Conservation (phyloP, 2,329 filamentous ascomycete genomes). For the Meredithiella fracta region DNA sequence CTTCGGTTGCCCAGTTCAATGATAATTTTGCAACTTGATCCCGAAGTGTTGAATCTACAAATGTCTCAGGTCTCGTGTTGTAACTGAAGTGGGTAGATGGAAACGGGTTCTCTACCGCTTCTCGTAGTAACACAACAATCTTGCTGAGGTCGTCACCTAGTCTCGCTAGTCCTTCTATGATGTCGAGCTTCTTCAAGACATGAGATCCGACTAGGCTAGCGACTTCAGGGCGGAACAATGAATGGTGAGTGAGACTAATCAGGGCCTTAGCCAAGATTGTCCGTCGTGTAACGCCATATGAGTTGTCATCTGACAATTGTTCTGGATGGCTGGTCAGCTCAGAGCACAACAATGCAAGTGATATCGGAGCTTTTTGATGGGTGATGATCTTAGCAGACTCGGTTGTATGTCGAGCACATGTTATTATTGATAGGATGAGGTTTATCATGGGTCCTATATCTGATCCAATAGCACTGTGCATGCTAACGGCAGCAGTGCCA, state of each 20-base stretch:
- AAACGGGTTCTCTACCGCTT: conserved; percentile 4
- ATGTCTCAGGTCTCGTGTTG: conserved; percentile 13
- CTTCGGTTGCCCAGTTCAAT: conserved; percentile 19
- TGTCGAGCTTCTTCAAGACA: conserved; percentile 8
- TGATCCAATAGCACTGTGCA: conserved; percentile 20
- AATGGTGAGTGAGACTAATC: conserved; percentile 23
- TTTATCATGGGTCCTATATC: conserved; percentile 24
- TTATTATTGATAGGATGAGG: conserved; percentile 22
- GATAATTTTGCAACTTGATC: conserved; percentile 19
- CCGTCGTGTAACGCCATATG: conserved; percentile 19
- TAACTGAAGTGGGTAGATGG: conserved; percentile 4
- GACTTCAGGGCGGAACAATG: conserved; percentile 1
- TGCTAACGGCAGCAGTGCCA: conserved; percentile 24
- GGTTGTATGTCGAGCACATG: conserved; percentile 13
- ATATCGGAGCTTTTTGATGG: conserved; percentile 15
- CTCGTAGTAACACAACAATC: conserved; percentile 5
- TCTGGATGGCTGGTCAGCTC: conserved; percentile 24
- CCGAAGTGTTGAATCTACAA: conserved; percentile 18
- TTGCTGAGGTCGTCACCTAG: conserved; percentile 1
- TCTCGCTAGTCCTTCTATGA: not conserved
- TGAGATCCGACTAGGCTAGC: conserved; percentile 10
- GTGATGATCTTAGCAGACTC: conserved; percentile 7
- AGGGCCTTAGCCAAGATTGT: conserved; percentile 25
- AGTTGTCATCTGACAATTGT: conserved; percentile 20
- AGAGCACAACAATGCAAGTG: conserved; percentile 26